Evolutionary conservation across 2,329 filamentous ascomycete species (phyloP).

Genomic region (Aspergillus ochraceus): DNA sequence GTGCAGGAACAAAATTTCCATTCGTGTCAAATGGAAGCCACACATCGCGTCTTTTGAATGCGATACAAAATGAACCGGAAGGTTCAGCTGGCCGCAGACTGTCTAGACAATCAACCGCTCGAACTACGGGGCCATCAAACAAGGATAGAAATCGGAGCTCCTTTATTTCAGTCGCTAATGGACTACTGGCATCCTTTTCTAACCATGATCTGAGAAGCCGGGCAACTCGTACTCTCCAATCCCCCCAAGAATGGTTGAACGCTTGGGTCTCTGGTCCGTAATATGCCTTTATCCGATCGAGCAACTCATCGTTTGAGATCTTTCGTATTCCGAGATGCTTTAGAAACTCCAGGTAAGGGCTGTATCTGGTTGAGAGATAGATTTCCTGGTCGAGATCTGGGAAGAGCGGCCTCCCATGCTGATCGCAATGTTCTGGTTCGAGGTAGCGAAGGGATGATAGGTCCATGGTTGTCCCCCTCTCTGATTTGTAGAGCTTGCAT

Average conservation of each 20-base stretch:
- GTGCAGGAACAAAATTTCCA: too few relatives aligned
- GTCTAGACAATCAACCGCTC: not conserved
- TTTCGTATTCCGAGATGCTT: slow-evolving; percentile 1
- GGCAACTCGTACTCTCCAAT: not conserved
- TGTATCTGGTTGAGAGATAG: slow-evolving; percentile 7
- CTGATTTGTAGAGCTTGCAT: slow-evolving; percentile 2
- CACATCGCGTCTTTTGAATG: too few relatives aligned
- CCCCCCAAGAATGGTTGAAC: not conserved
- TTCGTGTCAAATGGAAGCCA: too few relatives aligned
- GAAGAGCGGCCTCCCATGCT: slow-evolving; percentile 2
- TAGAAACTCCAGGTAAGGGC: not conserved
- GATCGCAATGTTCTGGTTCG: not conserved
- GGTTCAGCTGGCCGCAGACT: too few relatives aligned
- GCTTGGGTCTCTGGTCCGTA: not conserved
- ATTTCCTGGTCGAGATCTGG: not conserved
- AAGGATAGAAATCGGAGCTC: not conserved
- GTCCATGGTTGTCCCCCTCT: not conserved
- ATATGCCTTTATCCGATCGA: not conserved
- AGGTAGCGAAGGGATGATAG: slow-evolving; percentile 7
- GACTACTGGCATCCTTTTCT: not conserved
- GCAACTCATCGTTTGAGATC: not conserved
- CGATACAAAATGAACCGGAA: too few relatives aligned
- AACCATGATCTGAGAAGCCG: slow-evolving; percentile 1
- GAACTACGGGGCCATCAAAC: not conserved
- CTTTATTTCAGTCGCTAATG: not conserved